Evolutionary conservation across 2,329 filamentous ascomycete genomes (phyloP), one percentile per base, ranked within the genome.

Genomic region (Chalaropsis thielavioides): DNA sequence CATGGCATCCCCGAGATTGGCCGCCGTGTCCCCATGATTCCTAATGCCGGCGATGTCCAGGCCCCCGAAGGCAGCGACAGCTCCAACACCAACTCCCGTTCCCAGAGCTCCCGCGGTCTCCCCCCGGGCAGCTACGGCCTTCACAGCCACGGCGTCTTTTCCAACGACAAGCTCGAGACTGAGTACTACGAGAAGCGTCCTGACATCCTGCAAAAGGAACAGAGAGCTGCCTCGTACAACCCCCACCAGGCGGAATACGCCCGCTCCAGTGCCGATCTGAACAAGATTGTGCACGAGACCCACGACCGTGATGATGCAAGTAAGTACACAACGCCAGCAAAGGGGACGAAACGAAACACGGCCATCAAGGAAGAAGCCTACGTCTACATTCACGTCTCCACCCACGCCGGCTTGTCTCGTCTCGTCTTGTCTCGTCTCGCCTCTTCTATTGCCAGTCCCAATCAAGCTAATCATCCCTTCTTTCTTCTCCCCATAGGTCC

Each of bases 111-210:
- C 43, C 79, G 84, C 44, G 81, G 83, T 31, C 74, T 82, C 8
- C 92, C 92, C 0, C 89, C 91, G 2, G 92, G 90, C 66, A 96
- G 91, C 77, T 97, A 97, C 72, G 92, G 92, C 68, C 83, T 96
- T 64, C 92, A 95, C 71, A 90, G 92, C 56, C 92, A 96, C 72
- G 91, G 90, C 63, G 79, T 89, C 31, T 80, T 83, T 19, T 80
- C 87, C 2, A 83, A 84, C 65, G 89, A 95, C 75, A 90, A 87
- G 72, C 89, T 97, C 49, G 90, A 96, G 71, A 89, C 89, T 76
- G 88, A 89, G 31, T 96, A 95, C 82, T 95, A 94, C 72, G 84
- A 90, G 71, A 96, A 94, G 76, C 91, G 96, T 71, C 92, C 92
- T 0, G 89, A 96, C 69, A 79, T 87, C 38, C 80, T 83, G 64